Base-by-base conservation (phyloP, 306 rosid species). In the Dicorynia guianensis region DNA sequence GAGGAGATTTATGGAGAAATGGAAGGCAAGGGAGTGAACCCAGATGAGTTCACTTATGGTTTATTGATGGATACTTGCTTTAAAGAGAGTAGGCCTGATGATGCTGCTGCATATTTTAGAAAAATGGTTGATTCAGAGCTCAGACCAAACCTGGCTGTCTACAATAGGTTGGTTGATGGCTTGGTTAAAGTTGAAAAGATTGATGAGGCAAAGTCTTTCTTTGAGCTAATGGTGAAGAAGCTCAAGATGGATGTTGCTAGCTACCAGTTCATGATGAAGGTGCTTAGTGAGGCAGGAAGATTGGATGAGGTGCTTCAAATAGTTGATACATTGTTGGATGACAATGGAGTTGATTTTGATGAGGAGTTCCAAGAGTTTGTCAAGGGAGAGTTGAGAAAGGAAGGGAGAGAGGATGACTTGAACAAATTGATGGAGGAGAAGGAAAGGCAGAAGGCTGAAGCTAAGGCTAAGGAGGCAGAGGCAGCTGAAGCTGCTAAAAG, bases 401-500 rank as follows among this genome's bases (percentile, higher is more conserved):
- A 87, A 42, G 96, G 93, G 73, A 88, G 93, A 67, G 99, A 92
- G 71, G 99, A 85, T 13, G 97, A 95, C 3, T 76, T 95, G 84
- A 75, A 71, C 34, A 92, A 92, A 76, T 79, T 92, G 67, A 90
- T 92, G 85, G 99, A 95, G 81, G 99, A 90, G 86, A 95, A 95
- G 82, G 97, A 90, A 74, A 87, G 97, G 83, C 82, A 69, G 88
- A 92, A 87, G 81, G 97, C 99, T 47, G 99, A 95, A 80, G 93
- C 93, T 0, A 95, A 95, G 90, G 99, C 99, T 2, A 92, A 89
- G 89, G 99, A 92, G 79, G 79, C 60, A 10, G 99, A 92, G 84
- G 99, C 92, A 1, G 97, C 97, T 0, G 99, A 95, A 83, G 96
- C 97, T 52, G 96, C 96, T 53, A 95, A 90, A 79, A 89, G 87